These are phyloP conservation scores for Acer saccharum DNA, from an alignment of 345 rosid species.

Conservation along the genomic window DNA sequence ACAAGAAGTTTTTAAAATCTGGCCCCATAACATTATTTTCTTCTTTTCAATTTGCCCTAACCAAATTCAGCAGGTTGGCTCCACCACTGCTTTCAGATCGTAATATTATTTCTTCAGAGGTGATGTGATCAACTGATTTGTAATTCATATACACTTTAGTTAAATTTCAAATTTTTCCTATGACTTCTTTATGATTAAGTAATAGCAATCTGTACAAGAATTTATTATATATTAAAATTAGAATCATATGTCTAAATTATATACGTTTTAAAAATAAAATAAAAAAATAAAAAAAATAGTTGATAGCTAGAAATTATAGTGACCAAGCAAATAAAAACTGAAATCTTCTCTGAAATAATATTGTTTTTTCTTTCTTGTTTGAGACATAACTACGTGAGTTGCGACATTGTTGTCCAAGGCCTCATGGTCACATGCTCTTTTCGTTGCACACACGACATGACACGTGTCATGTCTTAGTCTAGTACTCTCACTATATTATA, in stretches of 20 bases:
- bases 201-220: neutral
- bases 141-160: no score
- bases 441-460: constrained; percentile 52
- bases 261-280: neutral
- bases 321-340: constrained; percentile 6
- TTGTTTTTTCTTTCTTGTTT: neutral
- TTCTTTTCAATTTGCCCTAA: neutral
- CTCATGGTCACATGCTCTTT: constrained; percentile 47
- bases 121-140: neutral
- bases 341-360: constrained; percentile 15
- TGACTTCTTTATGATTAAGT: no score
- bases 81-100: neutral
- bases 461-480: constrained; percentile 53
- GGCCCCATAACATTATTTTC: neutral
- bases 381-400: constrained; percentile 50
- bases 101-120: neutral
- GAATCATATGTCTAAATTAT: neutral
- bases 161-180: no score
- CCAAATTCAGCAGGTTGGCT: neutral
- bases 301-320: neutral
- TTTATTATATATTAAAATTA: neutral
- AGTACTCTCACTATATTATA: constrained; percentile 17
- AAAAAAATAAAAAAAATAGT: no score
- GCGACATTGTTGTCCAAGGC: constrained; percentile 10
- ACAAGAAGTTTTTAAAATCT: neutral